Base-by-base conservation (phyloP, 768 basidiomycete genomes). In the Rickenella mellea region DNA sequence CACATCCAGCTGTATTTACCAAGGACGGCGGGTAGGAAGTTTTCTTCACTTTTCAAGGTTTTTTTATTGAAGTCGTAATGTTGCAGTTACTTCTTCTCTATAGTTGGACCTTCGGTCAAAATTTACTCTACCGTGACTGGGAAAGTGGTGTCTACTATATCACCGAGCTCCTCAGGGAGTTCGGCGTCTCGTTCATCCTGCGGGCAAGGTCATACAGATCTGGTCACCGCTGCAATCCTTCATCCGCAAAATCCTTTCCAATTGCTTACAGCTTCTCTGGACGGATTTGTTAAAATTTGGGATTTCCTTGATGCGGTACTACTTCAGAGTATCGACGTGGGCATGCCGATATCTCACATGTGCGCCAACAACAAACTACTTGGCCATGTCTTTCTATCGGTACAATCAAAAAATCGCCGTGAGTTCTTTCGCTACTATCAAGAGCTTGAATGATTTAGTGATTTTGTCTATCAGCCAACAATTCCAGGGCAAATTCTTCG, bases 261-360 rank as follows among this genome's bases (percentile, higher is more conserved):
- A 59, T 62, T 99, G 48, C 77, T 97, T 49, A 90, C 90, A 9
- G 81, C 78, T 37, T 87, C 88, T 6, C 53, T 80, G 45, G 84
- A 91, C 51, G 94, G 92, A n/a, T 72, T 70, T 27, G 62, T 98
- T 48, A 76, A 86, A 57, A 64, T 96, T 20, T 99, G 96, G 96
- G 91, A 98, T 63, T 93, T 85, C 59, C 64, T 93, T 27, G 92
- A 96, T 45, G 91, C 81, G 5, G 67, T 70, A 6, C 63, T 96
- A 9, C 65, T 97, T 45, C 77, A 80, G 46, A 86, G 81, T 2
- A 73, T 96, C 48, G 69, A 76, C 43, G 54, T 90, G 32, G 70
- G 69, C 22, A 74, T 83, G 45, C 78, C 83, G 11, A 78, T 93
- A 50, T 73, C 76, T 48, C 71, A 74, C 51, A 62, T 92, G 41